A percentile compares a stretch with the other conserved stretches of the same genome.
These are phyloP conservation scores for Macrolepiota dolichaula DNA, from an alignment of 768 basidiomycete species.

Conservation along the genomic window DNA sequence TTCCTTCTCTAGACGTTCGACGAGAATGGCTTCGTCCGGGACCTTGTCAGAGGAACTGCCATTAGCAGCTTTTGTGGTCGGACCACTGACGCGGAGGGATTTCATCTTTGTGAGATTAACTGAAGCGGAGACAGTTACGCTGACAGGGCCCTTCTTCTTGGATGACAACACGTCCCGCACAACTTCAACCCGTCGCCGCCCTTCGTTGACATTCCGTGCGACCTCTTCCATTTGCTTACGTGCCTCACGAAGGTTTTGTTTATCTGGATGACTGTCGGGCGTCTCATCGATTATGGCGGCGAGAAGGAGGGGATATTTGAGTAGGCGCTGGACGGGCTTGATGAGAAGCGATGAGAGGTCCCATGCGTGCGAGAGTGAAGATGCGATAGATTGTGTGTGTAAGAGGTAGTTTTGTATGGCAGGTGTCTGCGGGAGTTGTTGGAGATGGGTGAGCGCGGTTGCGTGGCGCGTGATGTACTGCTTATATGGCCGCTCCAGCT, in stretches of 20 bases:
- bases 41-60: slow-evolving; percentile 22
- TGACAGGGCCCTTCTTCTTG: slow-evolving; percentile 31
- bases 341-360: slow-evolving; percentile 93
- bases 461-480: slow-evolving; percentile 81
- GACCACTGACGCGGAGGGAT: slow-evolving; percentile 34
- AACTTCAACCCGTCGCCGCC: slow-evolving; percentile 70
- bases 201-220: slow-evolving; percentile 77
- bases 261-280: slow-evolving; percentile 64
- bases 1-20: slow-evolving; percentile 53
- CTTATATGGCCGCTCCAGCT: slow-evolving; percentile 70
- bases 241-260: slow-evolving; percentile 50
- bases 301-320: slow-evolving; percentile 91
- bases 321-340: slow-evolving; percentile 93
- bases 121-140: slow-evolving; percentile 46
- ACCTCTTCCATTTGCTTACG: slow-evolving; percentile 65
- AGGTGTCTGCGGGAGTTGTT: slow-evolving; percentile 45
- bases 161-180: slow-evolving; percentile 67
- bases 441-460: slow-evolving; percentile 66
- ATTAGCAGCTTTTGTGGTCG: slow-evolving; percentile 15
- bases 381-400: slow-evolving; percentile 62
- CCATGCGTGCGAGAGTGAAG: slow-evolving; percentile 81
- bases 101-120: slow-evolving; percentile 65
- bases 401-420: slow-evolving; percentile 64
- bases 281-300: slow-evolving; percentile 74
- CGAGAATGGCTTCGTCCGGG: slow-evolving; percentile 40